Evolutionary conservation across 768 basidiomycete species (phyloP), one percentile per base, ranked within the genome.

Genomic region (Lactifluus echinatus): DNA sequence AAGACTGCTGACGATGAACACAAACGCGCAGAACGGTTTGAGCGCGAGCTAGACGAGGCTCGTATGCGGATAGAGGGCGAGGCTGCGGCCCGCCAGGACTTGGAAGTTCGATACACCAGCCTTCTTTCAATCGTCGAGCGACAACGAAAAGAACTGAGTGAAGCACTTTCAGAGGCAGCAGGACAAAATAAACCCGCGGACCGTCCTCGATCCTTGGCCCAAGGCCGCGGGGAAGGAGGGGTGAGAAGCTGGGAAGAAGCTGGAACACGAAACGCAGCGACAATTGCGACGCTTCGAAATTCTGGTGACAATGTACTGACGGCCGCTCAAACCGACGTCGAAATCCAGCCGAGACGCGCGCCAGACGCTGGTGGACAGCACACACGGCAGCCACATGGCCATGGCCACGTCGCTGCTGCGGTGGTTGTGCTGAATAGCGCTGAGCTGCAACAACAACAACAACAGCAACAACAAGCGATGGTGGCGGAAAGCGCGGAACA

Each of bases 361-460:
- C 42, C 19, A 6, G 40, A 17, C 15, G 39, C 28, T 52, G 81
- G 82, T 55, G 72, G 77, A 33, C n/a, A n/a, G n/a, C 19, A 12
- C 10, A 19, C 15, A 14, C 8, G 19, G 21, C 68, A 75, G 44
- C 82, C 94, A 59, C n/a, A n/a, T n/a, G 79, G 89, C 2, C 91
- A 95, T 67, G n/a, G n/a, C n/a, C 87, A 92, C 64, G 84, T 87
- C 53, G 87, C 87, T 8, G 93, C 95, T 68, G 88, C 91, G 10
- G 90, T 90, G 8, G 92, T 91, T 1, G 89, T 93, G 10, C 75
- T 96, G 46, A 92, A 95, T 70, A 84, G 92, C 45, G 87, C 79
- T 34, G 88, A 89, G 66, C 40, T 14, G 37, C 78, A n/a, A n/a
- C n/a, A n/a, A n/a, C n/a, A n/a, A n/a, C n/a, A n/a, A n/a, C n/a